Conservation (phyloP, 2,329 filamentous ascomycete species). For the Blastomyces parvus region DNA sequence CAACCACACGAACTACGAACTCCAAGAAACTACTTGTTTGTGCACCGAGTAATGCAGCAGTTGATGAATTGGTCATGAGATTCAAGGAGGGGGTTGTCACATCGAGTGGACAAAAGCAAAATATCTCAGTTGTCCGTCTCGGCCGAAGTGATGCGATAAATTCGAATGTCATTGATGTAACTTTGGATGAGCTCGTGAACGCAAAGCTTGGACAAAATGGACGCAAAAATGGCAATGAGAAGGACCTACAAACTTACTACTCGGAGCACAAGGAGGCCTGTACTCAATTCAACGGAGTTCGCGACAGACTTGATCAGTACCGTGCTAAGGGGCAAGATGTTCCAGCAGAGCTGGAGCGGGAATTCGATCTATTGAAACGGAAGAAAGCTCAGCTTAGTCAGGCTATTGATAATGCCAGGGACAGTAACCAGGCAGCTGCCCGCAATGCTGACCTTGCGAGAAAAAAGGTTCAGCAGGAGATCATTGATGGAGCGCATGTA, state of each 20-base stretch:
- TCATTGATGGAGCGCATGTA: constrained; percentile 82
- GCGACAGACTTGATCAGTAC: constrained; percentile 60
- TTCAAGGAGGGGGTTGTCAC: constrained; percentile 81
- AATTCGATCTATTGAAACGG: constrained; percentile 68
- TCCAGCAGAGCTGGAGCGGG: constrained; percentile 52
- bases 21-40: constrained; percentile 88
- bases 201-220: constrained; percentile 49
- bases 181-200: constrained; percentile 82
- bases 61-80: constrained; percentile 89
- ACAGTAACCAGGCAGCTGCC: constrained; percentile 69
- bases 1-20: constrained; percentile 27
- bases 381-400: constrained; percentile 67
- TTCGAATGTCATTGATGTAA: constrained; percentile 76
- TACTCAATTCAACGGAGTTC: constrained; percentile 59
- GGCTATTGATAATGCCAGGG: constrained; percentile 78
- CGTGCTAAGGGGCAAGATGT: constrained; percentile 43
- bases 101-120: constrained; percentile 58
- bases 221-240: constrained; percentile 38
- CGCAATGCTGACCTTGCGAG: constrained; percentile 80
- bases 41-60: constrained; percentile 95
- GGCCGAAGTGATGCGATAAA: constrained; percentile 92
- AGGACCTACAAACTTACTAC: constrained; percentile 59
- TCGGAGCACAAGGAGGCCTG: constrained; percentile 52
- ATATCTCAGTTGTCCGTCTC: constrained; percentile 79
- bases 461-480: constrained; percentile 76